These are phyloP conservation scores for Venturia aucupariae DNA, from an alignment of 2,329 filamentous ascomycete genomes.

Conservation along the genomic window DNA sequence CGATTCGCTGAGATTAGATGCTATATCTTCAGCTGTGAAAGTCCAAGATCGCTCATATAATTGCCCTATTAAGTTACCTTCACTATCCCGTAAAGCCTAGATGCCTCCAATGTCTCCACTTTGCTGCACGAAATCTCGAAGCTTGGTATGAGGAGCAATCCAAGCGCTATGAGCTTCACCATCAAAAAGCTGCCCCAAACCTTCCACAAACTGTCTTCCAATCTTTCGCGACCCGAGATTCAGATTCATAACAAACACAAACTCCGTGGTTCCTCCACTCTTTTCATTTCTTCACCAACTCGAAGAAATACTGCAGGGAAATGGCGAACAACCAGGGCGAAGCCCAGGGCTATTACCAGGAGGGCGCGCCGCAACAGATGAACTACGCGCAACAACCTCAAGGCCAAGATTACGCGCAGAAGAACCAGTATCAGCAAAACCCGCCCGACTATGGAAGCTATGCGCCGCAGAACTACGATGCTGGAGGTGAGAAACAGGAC, in stretches of 20 bases:
- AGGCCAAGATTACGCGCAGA: background rate
- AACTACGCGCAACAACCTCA: background rate
- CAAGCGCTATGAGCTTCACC: too few relatives aligned
- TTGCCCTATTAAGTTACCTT: background rate
- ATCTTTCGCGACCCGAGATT: background rate
- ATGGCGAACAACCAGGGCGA: conserved; percentile 8
- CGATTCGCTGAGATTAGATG: background rate
- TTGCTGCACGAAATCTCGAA: background rate
- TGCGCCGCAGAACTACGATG: conserved; percentile 20
- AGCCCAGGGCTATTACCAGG: conserved; percentile 12
- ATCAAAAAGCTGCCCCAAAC: background rate
- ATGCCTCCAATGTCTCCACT: background rate
- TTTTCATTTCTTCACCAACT: too few relatives aligned
- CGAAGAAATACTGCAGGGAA: background rate
- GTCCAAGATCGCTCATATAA: background rate
- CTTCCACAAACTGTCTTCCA: too few relatives aligned
- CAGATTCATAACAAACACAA: too few relatives aligned
- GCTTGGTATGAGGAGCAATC: background rate
- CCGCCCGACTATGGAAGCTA: conserved; percentile 18
- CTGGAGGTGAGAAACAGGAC: conserved; percentile 36
- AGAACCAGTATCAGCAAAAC: conserved; percentile 10
- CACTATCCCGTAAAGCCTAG: background rate
- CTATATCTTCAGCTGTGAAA: background rate
- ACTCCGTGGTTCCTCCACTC: too few relatives aligned
- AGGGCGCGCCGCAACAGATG: conserved; percentile 7